Conservation (phyloP, 345 rosid species). For the Melastoma malabathricum region DNA sequence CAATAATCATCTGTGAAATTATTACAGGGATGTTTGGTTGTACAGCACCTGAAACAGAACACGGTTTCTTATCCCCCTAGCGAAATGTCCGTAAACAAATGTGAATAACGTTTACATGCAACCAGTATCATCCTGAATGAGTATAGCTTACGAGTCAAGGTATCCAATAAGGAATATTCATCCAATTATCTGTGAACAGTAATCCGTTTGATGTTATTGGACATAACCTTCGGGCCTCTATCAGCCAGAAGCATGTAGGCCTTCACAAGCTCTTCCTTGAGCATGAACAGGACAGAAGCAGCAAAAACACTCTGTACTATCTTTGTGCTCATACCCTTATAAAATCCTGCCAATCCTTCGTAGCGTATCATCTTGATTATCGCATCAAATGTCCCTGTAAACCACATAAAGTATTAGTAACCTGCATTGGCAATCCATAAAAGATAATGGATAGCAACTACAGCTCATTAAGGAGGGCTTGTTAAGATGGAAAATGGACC, state of each 20-base stretch:
- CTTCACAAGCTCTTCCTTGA: slow-evolving; percentile 57
- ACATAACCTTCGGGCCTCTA: slow-evolving; percentile 22
- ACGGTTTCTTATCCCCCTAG: slow-evolving; percentile 1
- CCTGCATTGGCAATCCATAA: too few relatives aligned
- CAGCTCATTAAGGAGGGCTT: background rate
- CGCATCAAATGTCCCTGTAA: slow-evolving; percentile 26
- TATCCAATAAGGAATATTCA: too few relatives aligned
- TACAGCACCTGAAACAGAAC: background rate
- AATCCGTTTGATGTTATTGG: background rate
- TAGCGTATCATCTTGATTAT: slow-evolving; percentile 47
- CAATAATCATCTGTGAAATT: background rate
- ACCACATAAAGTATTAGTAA: background rate
- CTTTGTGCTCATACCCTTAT: slow-evolving; percentile 70
- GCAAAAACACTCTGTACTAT: slow-evolving; percentile 70
- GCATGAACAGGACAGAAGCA: slow-evolving; percentile 65
- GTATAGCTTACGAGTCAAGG: too few relatives aligned
- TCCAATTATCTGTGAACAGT: too few relatives aligned
- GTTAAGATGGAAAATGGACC: slow-evolving; percentile 16
- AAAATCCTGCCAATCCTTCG: slow-evolving; percentile 47
- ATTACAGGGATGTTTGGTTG: background rate
- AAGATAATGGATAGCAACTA: too few relatives aligned
- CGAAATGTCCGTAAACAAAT: background rate
- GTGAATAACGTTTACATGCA: too few relatives aligned
- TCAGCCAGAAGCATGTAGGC: slow-evolving; percentile 27
- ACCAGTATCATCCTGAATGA: too few relatives aligned